Evolutionary conservation across 805 yeast species (phyloP).

Genomic region (Candida montana): DNA sequence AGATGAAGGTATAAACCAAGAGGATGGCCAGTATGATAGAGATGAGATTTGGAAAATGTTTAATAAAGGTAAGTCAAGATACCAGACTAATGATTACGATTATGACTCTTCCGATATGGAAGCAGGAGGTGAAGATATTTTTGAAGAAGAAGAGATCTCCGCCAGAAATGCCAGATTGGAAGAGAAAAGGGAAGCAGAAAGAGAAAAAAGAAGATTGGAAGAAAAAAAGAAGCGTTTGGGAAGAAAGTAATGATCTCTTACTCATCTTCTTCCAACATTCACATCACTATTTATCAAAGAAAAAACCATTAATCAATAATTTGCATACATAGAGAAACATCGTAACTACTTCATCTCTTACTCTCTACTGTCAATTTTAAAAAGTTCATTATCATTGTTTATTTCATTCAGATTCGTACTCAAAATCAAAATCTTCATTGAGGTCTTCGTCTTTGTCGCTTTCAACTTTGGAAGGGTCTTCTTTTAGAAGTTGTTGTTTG

Average conservation of each 20-base stretch:
- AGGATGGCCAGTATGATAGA: constrained; percentile 55
- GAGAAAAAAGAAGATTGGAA: constrained; percentile 44
- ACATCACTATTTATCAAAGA: too few species aligned
- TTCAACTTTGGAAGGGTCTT: neutral
- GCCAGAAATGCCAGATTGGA: constrained; percentile 65
- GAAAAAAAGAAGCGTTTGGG: constrained; percentile 42
- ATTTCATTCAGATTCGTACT: constrained; percentile 30
- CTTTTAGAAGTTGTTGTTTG: constrained; percentile 5
- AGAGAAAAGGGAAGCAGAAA: constrained; percentile 64
- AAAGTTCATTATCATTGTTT: neutral
- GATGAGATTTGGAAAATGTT: constrained; percentile 90
- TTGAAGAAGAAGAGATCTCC: constrained; percentile 76
- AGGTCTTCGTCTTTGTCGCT: constrained; percentile 26
- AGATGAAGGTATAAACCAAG: constrained; percentile 7
- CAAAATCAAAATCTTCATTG: constrained; percentile 36
- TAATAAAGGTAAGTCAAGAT: constrained; percentile 54
- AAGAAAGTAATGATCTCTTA: constrained; percentile 6
- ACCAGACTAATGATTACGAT: constrained; percentile 37
- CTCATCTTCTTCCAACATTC: neutral
- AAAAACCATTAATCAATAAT: too few species aligned
- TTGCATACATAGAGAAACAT: too few species aligned
- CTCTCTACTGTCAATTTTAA: too few species aligned
- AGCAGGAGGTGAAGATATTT: constrained; percentile 85
- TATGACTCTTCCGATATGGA: constrained; percentile 74
- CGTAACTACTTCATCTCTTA: too few species aligned